Conservation (phyloP, 2,329 filamentous ascomycete species). For the Stenocarpella maydis region DNA sequence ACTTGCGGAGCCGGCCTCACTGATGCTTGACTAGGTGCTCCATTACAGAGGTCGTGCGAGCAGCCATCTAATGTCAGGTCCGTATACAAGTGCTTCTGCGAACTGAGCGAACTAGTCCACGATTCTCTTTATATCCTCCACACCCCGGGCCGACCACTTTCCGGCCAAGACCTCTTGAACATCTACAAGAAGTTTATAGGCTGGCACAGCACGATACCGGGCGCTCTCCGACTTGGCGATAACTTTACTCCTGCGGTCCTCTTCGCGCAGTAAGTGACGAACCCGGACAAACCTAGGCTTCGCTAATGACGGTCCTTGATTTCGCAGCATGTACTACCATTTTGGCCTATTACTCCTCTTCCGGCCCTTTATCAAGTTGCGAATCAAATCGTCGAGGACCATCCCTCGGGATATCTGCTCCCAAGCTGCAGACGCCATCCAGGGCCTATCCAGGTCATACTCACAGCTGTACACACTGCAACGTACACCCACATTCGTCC, state of each 20-base stretch:
- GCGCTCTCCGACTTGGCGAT: conserved; percentile 68
- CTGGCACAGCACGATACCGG: conserved; percentile 75
- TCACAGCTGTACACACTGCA: conserved; percentile 65
- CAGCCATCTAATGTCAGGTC: conserved; percentile 74
- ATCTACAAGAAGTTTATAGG: conserved; percentile 74
- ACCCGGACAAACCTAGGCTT: background rate
- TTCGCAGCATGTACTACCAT: conserved; percentile 73
- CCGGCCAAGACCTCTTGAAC: conserved; percentile 67
- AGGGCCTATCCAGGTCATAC: conserved; percentile 63
- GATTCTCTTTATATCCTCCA: conserved; percentile 77
- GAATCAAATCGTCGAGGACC: conserved; percentile 69
- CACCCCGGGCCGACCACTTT: conserved; percentile 71
- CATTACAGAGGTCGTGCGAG: conserved; percentile 62
- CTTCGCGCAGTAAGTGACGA: conserved; percentile 72
- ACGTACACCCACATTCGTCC: conserved; percentile 68
- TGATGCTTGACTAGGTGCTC: conserved; percentile 52
- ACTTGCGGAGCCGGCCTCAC: background rate
- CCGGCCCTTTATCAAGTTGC: conserved; percentile 72
- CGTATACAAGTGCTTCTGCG: conserved; percentile 73
- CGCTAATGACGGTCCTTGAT: conserved; percentile 27
- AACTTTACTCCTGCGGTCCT: conserved; percentile 78
- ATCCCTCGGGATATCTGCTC: conserved; percentile 72
- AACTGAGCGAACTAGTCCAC: conserved; percentile 77
- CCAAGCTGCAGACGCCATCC: conserved; percentile 67
- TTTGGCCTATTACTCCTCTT: conserved; percentile 78